These are phyloP conservation scores for Penicillium freii DNA, from an alignment of 2,329 filamentous ascomycete species.

Conservation along the genomic window DNA sequence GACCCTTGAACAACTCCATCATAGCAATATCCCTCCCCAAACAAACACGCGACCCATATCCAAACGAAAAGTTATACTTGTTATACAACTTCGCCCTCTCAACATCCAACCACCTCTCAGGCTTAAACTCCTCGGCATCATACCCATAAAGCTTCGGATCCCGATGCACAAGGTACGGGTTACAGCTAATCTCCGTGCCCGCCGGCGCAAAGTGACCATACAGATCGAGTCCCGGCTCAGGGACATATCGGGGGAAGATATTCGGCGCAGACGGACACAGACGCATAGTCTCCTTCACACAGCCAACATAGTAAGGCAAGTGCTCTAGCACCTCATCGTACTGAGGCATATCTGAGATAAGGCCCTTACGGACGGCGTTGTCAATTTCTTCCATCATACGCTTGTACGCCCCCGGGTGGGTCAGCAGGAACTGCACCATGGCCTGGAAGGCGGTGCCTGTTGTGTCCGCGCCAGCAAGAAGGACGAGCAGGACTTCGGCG, in stretches of 20 bases:
- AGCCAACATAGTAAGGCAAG: constrained; percentile 51
- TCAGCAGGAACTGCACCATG: constrained; percentile 46
- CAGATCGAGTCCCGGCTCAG: constrained; percentile 37
- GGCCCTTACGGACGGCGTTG: constrained; percentile 32
- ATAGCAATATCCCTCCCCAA: constrained; percentile 52
- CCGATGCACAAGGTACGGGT: constrained; percentile 50
- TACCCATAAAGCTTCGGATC: constrained; percentile 43
- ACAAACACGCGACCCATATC: constrained; percentile 51
- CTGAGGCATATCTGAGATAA: constrained; percentile 37
- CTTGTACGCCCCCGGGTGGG: constrained; percentile 42
- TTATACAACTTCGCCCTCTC: constrained; percentile 44
- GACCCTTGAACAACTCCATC: constrained; percentile 54
- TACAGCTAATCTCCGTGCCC: constrained; percentile 48
- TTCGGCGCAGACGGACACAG: constrained; percentile 53
- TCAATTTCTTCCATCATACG: constrained; percentile 51
- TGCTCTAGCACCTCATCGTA: constrained; percentile 45
- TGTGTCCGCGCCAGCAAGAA: constrained; percentile 54
- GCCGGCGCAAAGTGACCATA: constrained; percentile 42
- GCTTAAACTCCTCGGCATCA: constrained; percentile 42
- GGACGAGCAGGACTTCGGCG: constrained; percentile 53
- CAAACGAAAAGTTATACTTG: constrained; percentile 52
- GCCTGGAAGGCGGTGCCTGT: constrained; percentile 53
- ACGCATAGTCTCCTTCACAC: constrained; percentile 52
- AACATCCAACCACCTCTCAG: constrained; percentile 43
- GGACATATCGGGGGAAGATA: constrained; percentile 50